Percentiles rank a stretch among this genome's conserved stretches.
These are phyloP conservation scores for Capsicum rhomboideum DNA, from an alignment of 257 asterid genomes.

Conservation along the genomic window DNA sequence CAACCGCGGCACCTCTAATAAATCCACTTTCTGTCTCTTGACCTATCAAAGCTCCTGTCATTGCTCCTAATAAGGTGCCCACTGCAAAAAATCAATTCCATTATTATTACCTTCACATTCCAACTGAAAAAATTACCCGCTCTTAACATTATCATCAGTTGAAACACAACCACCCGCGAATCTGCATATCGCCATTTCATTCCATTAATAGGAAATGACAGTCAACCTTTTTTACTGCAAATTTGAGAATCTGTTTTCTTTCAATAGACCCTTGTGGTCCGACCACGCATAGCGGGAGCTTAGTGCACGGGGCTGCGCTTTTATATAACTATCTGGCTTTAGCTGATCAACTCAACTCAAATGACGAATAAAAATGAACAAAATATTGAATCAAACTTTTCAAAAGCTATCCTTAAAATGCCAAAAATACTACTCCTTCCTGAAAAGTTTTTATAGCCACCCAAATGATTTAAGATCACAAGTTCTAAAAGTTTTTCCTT, in stretches of 20 bases:
- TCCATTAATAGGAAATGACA: background rate
- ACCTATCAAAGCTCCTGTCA: conserved; percentile 24
- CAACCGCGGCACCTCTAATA: conserved; percentile 20
- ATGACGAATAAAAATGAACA: background rate
- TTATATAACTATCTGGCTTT: background rate
- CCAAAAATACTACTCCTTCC: background rate
- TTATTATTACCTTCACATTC: background rate
- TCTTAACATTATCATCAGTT: background rate
- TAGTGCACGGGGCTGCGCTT: too few species aligned
- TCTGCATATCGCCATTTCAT: background rate
- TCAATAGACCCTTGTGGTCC: too few species aligned
- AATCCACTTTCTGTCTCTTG: conserved; percentile 25
- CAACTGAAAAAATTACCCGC: background rate
- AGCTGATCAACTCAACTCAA: background rate
- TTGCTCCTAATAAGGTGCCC: conserved; percentile 23
- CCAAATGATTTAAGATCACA: background rate
- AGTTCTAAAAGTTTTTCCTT: background rate
- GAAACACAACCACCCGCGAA: background rate
- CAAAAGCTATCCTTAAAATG: too few species aligned
- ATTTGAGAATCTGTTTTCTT: background rate
- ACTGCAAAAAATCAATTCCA: conserved; percentile 2
- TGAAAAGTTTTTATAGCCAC: background rate
- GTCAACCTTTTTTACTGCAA: background rate
- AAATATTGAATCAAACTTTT: background rate
- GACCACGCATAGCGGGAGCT: too few species aligned